Percentiles rank a stretch among this genome's conserved stretches.
These are phyloP conservation scores for Lodderomyces margitis DNA, from an alignment of 1,139 yeast species.

Conservation along the genomic window DNA sequence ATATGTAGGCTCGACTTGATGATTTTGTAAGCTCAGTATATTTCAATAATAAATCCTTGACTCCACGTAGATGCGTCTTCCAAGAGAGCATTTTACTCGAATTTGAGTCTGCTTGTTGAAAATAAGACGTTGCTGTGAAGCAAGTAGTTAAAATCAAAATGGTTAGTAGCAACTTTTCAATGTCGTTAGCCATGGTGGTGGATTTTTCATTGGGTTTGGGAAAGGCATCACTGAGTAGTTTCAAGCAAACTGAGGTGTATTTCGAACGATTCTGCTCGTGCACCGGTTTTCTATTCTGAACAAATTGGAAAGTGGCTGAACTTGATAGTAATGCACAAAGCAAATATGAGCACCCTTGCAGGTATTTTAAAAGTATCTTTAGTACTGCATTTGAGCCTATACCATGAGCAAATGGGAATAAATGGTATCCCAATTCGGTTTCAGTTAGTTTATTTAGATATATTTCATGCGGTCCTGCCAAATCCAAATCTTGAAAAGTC, in stretches of 20 bases:
- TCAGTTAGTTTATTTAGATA: slow-evolving; percentile 31
- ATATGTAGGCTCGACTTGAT: slow-evolving; percentile 13
- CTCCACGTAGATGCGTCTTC: slow-evolving; percentile 43
- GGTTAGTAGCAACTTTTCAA: slow-evolving; percentile 39
- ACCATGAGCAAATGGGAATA: slow-evolving; percentile 41
- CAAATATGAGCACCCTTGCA: slow-evolving; percentile 35
- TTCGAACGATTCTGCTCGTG: slow-evolving; percentile 33
- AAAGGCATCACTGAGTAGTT: slow-evolving; percentile 33
- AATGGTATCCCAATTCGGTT: slow-evolving; percentile 28
- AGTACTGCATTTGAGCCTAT: slow-evolving; percentile 37
- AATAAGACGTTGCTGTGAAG: slow-evolving; percentile 31
- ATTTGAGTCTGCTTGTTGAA: slow-evolving; percentile 6
- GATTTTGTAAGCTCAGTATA: slow-evolving; percentile 25
- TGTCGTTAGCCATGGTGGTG: slow-evolving; percentile 24
- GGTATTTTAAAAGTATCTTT: slow-evolving; percentile 31
- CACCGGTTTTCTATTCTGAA: slow-evolving; percentile 27
- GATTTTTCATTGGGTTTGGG: slow-evolving; percentile 16
- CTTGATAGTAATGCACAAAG: slow-evolving; percentile 36
- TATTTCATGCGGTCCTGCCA: slow-evolving; percentile 30
- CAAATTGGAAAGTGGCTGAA: slow-evolving; percentile 38
- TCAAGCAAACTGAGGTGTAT: slow-evolving; percentile 33
- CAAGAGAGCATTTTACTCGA: slow-evolving; percentile 21
- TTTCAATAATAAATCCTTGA: slow-evolving; percentile 36
- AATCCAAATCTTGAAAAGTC: slow-evolving; percentile 23
- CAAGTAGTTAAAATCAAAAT: slow-evolving; percentile 36